phyloP scores from a whole-genome alignment of 345 rosid genomes.

The Salix caprea region DNA sequence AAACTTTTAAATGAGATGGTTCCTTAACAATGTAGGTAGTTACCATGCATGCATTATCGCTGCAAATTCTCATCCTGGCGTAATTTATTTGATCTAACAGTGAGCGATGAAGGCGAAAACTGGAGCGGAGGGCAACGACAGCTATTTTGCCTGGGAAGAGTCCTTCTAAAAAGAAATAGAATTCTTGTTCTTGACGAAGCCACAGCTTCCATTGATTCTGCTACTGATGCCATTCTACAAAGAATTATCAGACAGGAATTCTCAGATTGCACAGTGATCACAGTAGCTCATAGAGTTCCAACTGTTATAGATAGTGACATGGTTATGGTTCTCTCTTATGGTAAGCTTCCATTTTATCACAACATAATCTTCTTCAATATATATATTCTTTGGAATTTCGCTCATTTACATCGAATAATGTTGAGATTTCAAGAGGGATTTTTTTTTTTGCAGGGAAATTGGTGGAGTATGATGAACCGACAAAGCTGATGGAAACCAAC shows the following conservation, averaged over 20 bases:
- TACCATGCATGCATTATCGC: background rate
- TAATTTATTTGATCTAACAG: background rate
- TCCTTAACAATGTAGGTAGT: background rate
- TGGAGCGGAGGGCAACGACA: conserved; percentile 39
- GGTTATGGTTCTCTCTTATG: conserved; percentile 34
- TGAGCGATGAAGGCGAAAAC: conserved; percentile 30
- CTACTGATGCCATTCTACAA: conserved; percentile 33
- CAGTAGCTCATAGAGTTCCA: conserved; percentile 36
- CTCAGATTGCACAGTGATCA: conserved; percentile 25
- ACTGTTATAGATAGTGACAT: conserved; percentile 34
- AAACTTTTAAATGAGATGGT: too few relatives aligned
- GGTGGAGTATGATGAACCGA: conserved; percentile 28
- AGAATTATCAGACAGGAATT: conserved; percentile 29
- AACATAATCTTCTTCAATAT: too few relatives aligned
- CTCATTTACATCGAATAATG: background rate
- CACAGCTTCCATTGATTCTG: conserved; percentile 36
- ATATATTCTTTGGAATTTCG: too few relatives aligned
- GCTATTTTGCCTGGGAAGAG: conserved; percentile 35
- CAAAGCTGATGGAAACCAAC: conserved; percentile 26
- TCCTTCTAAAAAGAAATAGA: conserved; percentile 22
- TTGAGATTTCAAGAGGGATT: background rate
- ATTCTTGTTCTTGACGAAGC: conserved; percentile 37
- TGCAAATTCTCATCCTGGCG: background rate
- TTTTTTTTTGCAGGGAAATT: conserved; percentile 18
- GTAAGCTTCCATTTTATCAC: conserved; percentile 4